A percentile compares a stretch with the other conserved stretches of the same genome.
phyloP scores from a whole-genome alignment of 371 early-diverging fungal species.

The Mucor velutinosus region DNA sequence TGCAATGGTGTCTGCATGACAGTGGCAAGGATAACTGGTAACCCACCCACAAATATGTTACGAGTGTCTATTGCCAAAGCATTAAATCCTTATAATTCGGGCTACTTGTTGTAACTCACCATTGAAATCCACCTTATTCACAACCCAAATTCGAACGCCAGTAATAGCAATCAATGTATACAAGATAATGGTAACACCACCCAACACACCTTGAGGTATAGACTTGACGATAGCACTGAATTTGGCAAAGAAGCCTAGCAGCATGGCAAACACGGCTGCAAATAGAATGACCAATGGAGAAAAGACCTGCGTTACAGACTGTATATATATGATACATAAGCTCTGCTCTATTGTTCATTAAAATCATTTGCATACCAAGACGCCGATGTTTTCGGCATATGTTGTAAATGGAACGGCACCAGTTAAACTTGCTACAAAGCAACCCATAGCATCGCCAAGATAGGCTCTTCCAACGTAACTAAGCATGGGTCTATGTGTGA shows the following conservation, averaged over 20 bases:
- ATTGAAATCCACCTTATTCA: conserved; percentile 36
- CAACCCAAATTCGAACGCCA: conserved; percentile 51
- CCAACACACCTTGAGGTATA: conserved; percentile 48
- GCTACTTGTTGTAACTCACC: not conserved
- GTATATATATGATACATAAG: not conserved
- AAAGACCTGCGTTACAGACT: conserved; percentile 43
- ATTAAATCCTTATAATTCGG: not conserved
- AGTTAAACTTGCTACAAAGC: conserved; percentile 42
- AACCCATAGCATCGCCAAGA: conserved; percentile 58
- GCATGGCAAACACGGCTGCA: conserved; percentile 40
- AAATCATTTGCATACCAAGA: conserved; percentile 26
- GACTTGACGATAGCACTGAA: conserved; percentile 46
- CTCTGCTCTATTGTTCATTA: too few relatives aligned
- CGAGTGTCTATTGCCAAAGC: conserved; percentile 21
- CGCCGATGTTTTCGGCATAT: conserved; percentile 59
- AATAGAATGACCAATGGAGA: conserved; percentile 41
- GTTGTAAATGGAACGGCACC: conserved; percentile 56
- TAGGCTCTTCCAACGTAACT: conserved; percentile 51
- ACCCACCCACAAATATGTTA: conserved; percentile 42
- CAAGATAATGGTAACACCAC: conserved; percentile 44
- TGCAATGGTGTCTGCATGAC: conserved; percentile 16
- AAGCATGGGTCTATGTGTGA: conserved; percentile 44
- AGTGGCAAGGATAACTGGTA: conserved; percentile 25
- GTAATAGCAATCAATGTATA: conserved; percentile 48
- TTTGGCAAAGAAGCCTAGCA: conserved; percentile 47